Base-by-base conservation (phyloP, 106 monocot species). In the Platanthera guangdongensis region DNA sequence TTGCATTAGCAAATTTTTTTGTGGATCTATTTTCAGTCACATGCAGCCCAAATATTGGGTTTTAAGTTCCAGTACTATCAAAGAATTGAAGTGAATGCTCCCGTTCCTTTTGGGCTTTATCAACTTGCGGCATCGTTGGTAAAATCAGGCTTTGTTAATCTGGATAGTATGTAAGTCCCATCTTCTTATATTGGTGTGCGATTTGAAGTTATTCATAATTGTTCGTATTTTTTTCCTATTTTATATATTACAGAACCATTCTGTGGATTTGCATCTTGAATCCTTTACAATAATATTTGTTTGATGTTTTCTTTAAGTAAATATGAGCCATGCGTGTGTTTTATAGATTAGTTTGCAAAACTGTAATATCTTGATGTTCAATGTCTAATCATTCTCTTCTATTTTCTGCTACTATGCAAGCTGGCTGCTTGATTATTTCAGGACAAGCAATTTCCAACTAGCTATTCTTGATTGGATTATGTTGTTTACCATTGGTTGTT, bases 41-140 rank as follows among this genome's bases (percentile, higher is more conserved):
- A 99, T 76, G 99, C 94, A 81, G 88, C 99, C 82, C 92, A 99
- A 80, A 92, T 99, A 77, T 79, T 99, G 81, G 94, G 94, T 6
- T 99, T 94, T 74, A 99, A 99, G 84, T 99, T 99, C 75, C 99
- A 99, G 50, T 99, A 92, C 59, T 99, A 99, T 84, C 99, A 99
- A 80, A 78, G 92, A 13, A 81, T 90, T 80, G 99, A 99, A 83
- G 99, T 99, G 13, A 87, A 79, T 52, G 68, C 59, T 81, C 81
- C 86, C 11, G 92, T 89, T 74, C 99, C 99, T 50, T 79, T 79
- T 79, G 78, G 92, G 18, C 99, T 99, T 73, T 94, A 86, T 72
- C 76, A 84, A 3, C 80, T 94, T 68, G 79, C 99, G 30, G 99
- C 94, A 51, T 86, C 90, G 79, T 68, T 99, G 78, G 85, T 99